Percentiles rank a stretch among this genome's conserved stretches.
These are phyloP conservation scores for Auriscalpium orientale DNA, from an alignment of 768 basidiomycete species.

Conservation along the genomic window DNA sequence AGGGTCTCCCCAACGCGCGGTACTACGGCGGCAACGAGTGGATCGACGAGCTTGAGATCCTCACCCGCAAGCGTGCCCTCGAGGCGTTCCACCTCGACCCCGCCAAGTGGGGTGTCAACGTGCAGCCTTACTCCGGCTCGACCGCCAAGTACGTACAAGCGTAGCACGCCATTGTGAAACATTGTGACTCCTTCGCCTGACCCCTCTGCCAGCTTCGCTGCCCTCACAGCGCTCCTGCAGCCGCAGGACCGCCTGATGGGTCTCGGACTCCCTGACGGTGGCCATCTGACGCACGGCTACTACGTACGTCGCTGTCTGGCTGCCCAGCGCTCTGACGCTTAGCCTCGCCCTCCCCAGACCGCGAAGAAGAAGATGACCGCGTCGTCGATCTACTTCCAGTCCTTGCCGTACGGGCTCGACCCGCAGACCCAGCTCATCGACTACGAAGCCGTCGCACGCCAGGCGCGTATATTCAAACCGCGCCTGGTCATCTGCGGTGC, in stretches of 20 bases:
- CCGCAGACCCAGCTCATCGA: slow-evolving; percentile 84
- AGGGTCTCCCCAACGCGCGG: slow-evolving; percentile 95
- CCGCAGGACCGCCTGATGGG: slow-evolving; percentile 99
- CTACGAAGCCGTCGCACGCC: slow-evolving; percentile 70
- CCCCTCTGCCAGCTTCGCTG: slow-evolving; percentile 67
- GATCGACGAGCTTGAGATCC: slow-evolving; percentile 91
- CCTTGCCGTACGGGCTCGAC: slow-evolving; percentile 85
- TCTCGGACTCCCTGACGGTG: slow-evolving; percentile 95
- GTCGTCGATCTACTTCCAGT: slow-evolving; percentile 99
- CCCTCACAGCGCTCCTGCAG: slow-evolving; percentile 90
- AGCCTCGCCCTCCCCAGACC: slow-evolving; percentile 42
- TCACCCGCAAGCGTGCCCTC: slow-evolving; percentile 93
- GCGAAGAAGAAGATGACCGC: slow-evolving; percentile 99
- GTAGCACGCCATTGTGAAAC: background rate
- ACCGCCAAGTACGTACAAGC: slow-evolving; percentile 72
- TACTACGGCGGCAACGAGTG: slow-evolving; percentile 98
- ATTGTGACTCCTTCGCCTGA: too few species aligned
- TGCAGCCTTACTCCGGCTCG: slow-evolving; percentile 95
- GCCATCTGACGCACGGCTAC: slow-evolving; percentile 95
- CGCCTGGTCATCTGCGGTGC: slow-evolving; percentile 94
- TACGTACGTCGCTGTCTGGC: slow-evolving; percentile 50
- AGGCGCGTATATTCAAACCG: slow-evolving; percentile 95
- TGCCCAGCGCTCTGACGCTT: background rate
- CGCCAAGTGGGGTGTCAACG: slow-evolving; percentile 94
- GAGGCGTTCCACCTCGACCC: slow-evolving; percentile 94